Base-by-base conservation (phyloP, 352 stramenopile species). In the Phytophthora kernoviae region DNA sequence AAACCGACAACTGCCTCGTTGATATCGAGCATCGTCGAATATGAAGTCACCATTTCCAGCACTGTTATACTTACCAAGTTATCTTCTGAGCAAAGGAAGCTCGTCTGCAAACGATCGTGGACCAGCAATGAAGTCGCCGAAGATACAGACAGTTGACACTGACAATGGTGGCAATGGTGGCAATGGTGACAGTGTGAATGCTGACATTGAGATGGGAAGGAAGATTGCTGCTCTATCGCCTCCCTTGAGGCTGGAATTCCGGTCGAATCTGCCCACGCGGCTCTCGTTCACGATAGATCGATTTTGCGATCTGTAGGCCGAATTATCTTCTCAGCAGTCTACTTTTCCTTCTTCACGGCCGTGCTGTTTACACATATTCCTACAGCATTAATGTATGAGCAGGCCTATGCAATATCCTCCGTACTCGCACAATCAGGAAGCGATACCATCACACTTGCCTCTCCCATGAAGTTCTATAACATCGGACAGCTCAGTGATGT, bases 331-430 rank as follows among this genome's bases (percentile, higher is more conserved):
- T 60, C 70, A 4, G 24, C 67, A 0, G n/a, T 79, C 17, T 78
- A 72, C 63, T 77, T 85, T 32, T 37, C 17, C 2, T 43, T 83
- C n/a, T 82, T 83, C 32, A 58, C 78, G 0, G 44, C 54, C 7
- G 78, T 83, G 74, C 57, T 81, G 20, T 82, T 79, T 39, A 55
- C 59, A 17, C 73, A 83, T 46, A 63, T 81, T 24, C 76, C 73
- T 3, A 68, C 76, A 0, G 37, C 55, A 4, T 22, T 32, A 0
- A 56, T 83, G 26, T 81, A 72, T 43, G 32, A 70, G 22, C 73
- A 81, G 44, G 54, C 55, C 0, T 65, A 65, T 22, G 69, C 76
- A 0, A 53, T 85, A 0, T 65, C 60, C 3, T 69, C 66, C 0
- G 66, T 58, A 20, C 57, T 75, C 39, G 76, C 45, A 15, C 70